A percentile compares a stretch with the other conserved stretches of the same genome.
These are phyloP conservation scores for Cylindrotheca fusiformis DNA, from an alignment of 108 stramenopile species.

Conservation along the genomic window DNA sequence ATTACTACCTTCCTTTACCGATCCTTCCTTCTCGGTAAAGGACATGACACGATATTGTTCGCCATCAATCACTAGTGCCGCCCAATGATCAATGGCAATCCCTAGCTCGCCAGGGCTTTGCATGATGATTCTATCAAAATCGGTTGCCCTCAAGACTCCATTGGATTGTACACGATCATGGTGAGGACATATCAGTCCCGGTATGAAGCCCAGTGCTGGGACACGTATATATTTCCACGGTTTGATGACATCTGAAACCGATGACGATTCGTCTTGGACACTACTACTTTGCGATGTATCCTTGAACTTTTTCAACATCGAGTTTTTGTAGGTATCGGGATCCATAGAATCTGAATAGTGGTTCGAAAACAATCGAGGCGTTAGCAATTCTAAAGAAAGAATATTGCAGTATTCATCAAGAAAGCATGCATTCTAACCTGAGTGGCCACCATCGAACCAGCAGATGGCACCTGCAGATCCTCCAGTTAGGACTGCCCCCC, in stretches of 20 bases:
- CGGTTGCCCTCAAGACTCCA: constrained; percentile 59
- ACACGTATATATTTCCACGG: constrained; percentile 67
- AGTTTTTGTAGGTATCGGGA: constrained; percentile 28
- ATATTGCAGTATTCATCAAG: too few relatives aligned
- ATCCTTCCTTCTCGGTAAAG: constrained; percentile 14
- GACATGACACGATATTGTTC: constrained; percentile 34
- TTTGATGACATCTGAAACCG: constrained; percentile 9
- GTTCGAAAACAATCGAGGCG: too few relatives aligned
- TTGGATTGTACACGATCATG: constrained; percentile 75
- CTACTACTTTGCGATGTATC: not conserved
- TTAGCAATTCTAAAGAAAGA: too few relatives aligned
- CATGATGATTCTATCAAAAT: constrained; percentile 67
- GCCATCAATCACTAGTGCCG: constrained; percentile 75
- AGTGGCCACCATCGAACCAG: constrained; percentile 85
- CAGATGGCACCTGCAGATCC: constrained; percentile 85
- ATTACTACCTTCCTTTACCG: constrained; percentile 1
- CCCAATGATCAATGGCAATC: constrained; percentile 81
- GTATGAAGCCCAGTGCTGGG: constrained; percentile 57
- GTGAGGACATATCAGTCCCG: constrained; percentile 70
- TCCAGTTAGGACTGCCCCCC: constrained; percentile 34
- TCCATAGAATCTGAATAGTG: constrained; percentile 45
- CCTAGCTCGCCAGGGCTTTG: constrained; percentile 38
- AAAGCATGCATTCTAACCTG: not conserved
- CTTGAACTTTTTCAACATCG: constrained; percentile 23
- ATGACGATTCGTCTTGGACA: constrained; percentile 2